phyloP scores from a whole-genome alignment of 2,329 filamentous ascomycete species.

The Keithomyces neogunnii region DNA sequence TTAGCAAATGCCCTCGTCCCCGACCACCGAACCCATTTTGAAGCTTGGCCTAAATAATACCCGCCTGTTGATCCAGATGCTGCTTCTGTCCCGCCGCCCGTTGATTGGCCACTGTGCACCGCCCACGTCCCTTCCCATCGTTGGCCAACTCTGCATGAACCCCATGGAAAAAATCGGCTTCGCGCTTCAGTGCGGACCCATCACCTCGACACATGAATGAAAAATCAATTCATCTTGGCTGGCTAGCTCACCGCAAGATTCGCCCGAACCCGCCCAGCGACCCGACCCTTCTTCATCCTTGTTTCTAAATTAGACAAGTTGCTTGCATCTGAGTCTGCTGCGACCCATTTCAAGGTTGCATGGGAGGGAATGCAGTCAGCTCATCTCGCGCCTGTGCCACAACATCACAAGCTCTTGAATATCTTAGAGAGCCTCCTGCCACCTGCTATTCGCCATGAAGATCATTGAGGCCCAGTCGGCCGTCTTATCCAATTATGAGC shows the following conservation, averaged over 20 bases:
- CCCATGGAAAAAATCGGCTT: conserved; percentile 1
- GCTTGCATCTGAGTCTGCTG: too few species aligned
- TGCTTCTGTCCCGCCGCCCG: neutral
- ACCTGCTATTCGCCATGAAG: conserved; percentile 43
- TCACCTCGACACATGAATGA: neutral
- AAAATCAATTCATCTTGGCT: neutral
- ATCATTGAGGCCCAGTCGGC: conserved; percentile 64
- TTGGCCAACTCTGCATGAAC: neutral
- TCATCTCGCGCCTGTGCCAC: neutral
- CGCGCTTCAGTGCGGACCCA: neutral
- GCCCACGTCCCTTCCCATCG: neutral
- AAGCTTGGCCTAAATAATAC: neutral
- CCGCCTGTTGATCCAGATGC: neutral
- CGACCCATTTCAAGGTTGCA: too few species aligned
- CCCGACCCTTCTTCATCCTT: too few species aligned
- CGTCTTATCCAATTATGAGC: conserved; percentile 65
- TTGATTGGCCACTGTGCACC: conserved; percentile 1
- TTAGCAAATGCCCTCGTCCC: neutral
- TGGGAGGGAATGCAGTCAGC: neutral
- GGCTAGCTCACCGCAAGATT: neutral
- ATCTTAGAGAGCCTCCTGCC: neutral
- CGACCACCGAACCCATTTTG: neutral
- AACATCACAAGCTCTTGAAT: neutral
- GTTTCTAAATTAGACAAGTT: too few species aligned
- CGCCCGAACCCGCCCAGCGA: too few species aligned